Evolutionary conservation across 2,329 filamentous ascomycete genomes (phyloP).

Genomic region (Neonectria hederae): DNA sequence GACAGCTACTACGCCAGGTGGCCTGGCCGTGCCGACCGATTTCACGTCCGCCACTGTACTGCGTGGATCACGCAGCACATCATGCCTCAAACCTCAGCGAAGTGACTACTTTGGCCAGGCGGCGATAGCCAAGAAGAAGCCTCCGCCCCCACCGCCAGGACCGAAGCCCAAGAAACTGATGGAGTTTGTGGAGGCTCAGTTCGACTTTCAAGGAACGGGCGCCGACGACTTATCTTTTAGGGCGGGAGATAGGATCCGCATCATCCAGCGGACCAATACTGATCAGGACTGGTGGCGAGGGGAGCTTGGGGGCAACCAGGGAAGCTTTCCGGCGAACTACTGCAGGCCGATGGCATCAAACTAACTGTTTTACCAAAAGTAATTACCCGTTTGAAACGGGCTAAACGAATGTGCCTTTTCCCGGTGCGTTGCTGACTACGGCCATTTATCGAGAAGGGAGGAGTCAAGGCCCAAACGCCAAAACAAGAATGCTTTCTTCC

Average conservation of each 20-base stretch:
- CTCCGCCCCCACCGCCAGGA: slow-evolving; percentile 21
- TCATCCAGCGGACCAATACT: slow-evolving; percentile 19
- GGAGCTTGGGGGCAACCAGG: slow-evolving; percentile 14
- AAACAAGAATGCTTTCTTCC: slow-evolving; percentile 6
- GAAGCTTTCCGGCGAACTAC: slow-evolving; percentile 29
- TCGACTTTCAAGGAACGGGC: slow-evolving; percentile 22
- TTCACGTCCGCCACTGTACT: slow-evolving; percentile 24
- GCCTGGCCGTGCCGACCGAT: slow-evolving; percentile 18
- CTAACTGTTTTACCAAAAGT: background rate
- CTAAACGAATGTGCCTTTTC: background rate
- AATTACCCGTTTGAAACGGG: background rate
- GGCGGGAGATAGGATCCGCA: slow-evolving; percentile 21
- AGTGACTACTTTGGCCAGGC: slow-evolving; percentile 15
- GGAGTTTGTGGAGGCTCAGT: slow-evolving; percentile 26
- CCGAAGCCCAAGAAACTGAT: slow-evolving; percentile 14
- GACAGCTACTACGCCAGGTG: slow-evolving; percentile 4
- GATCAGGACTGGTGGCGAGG: slow-evolving; percentile 30
- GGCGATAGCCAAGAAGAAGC: slow-evolving; percentile 22
- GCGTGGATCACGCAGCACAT: slow-evolving; percentile 12
- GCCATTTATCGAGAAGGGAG: background rate
- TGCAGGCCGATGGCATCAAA: slow-evolving; percentile 14
- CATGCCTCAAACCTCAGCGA: slow-evolving; percentile 7
- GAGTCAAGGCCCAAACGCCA: background rate
- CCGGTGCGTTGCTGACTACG: background rate
- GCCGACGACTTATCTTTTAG: slow-evolving; percentile 23